Evolutionary conservation across 495 filamentous ascomycete genomes (phyloP).

Genomic region (Penicillium waksmanii): DNA sequence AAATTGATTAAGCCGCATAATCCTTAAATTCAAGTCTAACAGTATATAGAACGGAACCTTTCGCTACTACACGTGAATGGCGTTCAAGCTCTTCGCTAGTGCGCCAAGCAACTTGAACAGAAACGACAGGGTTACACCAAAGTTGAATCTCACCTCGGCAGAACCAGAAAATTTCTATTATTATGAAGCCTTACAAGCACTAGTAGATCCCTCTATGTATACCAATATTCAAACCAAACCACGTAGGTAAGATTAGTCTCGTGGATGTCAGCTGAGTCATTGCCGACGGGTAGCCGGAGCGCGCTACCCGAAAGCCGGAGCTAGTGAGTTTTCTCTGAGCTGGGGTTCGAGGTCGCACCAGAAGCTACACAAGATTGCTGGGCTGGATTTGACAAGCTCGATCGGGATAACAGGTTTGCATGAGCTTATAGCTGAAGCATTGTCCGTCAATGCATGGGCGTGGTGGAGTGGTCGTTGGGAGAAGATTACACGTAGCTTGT

Average conservation of each 20-base stretch:
- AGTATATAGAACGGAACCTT: too few relatives aligned
- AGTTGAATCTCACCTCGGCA: too few relatives aligned
- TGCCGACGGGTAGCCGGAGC: conserved; percentile 26
- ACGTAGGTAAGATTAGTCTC: neutral
- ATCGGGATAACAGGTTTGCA: neutral
- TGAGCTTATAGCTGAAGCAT: conserved; percentile 9
- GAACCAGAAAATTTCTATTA: too few relatives aligned
- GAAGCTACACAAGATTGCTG: neutral
- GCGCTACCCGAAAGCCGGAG: conserved; percentile 31
- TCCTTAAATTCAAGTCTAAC: too few relatives aligned
- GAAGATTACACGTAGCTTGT: conserved; percentile 21
- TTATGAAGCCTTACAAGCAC: too few relatives aligned
- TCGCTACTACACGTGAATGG: too few relatives aligned
- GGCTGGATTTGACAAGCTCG: conserved; percentile 4
- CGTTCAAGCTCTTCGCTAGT: too few relatives aligned
- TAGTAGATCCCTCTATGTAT: too few relatives aligned
- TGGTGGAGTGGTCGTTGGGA: conserved; percentile 14
- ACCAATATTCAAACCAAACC: too few relatives aligned
- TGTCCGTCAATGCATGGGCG: conserved; percentile 20
- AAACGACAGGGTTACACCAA: too few relatives aligned
- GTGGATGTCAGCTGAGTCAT: conserved; percentile 34
- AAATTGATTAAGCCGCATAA: too few relatives aligned
- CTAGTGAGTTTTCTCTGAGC: conserved; percentile 32
- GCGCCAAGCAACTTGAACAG: too few relatives aligned
- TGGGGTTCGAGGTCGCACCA: conserved; percentile 20